phyloP scores from a whole-genome alignment of 2,329 filamentous ascomycete genomes.

The Thermomyces lanuginosus region DNA sequence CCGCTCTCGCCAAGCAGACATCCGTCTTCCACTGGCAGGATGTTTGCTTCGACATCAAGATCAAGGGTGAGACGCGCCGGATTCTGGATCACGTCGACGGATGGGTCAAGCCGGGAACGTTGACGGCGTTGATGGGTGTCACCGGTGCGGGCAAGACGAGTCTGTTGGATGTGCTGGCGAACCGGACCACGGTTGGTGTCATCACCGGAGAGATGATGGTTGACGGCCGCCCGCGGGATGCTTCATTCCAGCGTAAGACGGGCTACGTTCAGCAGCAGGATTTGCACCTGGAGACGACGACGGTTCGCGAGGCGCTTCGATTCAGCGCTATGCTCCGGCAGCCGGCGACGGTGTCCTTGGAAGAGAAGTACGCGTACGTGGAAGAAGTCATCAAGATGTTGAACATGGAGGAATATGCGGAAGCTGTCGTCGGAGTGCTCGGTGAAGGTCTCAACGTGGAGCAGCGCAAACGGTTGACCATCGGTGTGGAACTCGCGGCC shows the following conservation, averaged over 20 bases:
- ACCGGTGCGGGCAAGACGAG: conserved; percentile 88
- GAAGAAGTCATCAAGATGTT: conserved; percentile 81
- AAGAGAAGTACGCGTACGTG: conserved; percentile 75
- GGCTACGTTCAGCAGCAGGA: conserved; percentile 90
- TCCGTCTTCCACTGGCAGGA: conserved; percentile 76
- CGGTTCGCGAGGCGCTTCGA: conserved; percentile 71
- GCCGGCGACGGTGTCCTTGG: conserved; percentile 50
- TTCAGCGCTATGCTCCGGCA: conserved; percentile 80
- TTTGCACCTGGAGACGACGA: conserved; percentile 67
- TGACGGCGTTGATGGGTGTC: conserved; percentile 80
- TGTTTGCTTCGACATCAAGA: conserved; percentile 67
- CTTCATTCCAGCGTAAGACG: conserved; percentile 78
- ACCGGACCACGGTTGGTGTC: conserved; percentile 74
- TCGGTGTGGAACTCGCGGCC: conserved; percentile 88
- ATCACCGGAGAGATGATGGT: conserved; percentile 75
- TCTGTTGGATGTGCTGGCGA: conserved; percentile 69
- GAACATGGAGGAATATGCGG: conserved; percentile 79
- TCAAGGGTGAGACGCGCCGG: conserved; percentile 58
- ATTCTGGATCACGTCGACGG: conserved; percentile 78
- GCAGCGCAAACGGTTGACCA: conserved; percentile 63
- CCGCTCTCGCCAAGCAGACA: conserved; percentile 45
- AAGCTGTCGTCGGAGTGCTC: conserved; percentile 77
- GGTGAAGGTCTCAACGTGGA: conserved; percentile 58
- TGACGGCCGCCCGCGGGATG: conserved; percentile 56
- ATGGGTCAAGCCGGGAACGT: conserved; percentile 82